A percentile compares a stretch with the other conserved stretches of the same genome.
Conservation (phyloP, 768 basidiomycete species). For the Pleurotus salmoneostramineus region DNA sequence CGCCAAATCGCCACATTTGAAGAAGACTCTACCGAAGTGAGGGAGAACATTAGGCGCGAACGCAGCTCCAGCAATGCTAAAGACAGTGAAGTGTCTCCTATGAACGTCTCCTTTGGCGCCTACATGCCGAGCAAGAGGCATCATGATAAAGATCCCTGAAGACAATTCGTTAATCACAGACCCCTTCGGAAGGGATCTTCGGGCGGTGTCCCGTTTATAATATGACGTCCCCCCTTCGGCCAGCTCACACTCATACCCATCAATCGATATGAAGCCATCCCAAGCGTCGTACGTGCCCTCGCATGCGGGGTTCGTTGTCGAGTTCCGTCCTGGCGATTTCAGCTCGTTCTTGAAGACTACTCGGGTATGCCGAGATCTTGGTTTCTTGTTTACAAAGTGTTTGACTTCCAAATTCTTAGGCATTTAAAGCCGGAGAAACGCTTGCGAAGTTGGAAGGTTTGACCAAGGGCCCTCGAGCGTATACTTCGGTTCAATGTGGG, state of each 20-base stretch:
- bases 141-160: background rate
- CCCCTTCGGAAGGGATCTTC: too few relatives aligned
- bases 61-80: too few relatives aligned
- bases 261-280: constrained; percentile 19
- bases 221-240: too few relatives aligned
- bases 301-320: constrained; percentile 31
- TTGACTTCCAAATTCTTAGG: constrained; percentile 16
- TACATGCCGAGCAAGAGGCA: background rate
- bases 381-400: too few relatives aligned
- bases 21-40: too few relatives aligned
- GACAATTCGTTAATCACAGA: too few relatives aligned
- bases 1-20: too few relatives aligned
- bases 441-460: constrained; percentile 27
- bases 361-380: constrained; percentile 19
- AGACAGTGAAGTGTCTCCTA: background rate
- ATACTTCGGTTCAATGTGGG: constrained; percentile 52
- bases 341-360: constrained; percentile 30
- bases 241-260: too few relatives aligned
- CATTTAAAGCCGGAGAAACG: constrained; percentile 32
- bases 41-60: too few relatives aligned
- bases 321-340: constrained; percentile 31
- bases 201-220: too few relatives aligned
- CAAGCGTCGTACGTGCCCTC: constrained; percentile 27
- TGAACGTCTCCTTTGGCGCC: background rate
- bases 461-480: constrained; percentile 33